Evolutionary conservation across 108 stramenopile genomes (phyloP), one percentile per base, ranked within the genome.

Genomic region (Discostella stelligeroides): DNA sequence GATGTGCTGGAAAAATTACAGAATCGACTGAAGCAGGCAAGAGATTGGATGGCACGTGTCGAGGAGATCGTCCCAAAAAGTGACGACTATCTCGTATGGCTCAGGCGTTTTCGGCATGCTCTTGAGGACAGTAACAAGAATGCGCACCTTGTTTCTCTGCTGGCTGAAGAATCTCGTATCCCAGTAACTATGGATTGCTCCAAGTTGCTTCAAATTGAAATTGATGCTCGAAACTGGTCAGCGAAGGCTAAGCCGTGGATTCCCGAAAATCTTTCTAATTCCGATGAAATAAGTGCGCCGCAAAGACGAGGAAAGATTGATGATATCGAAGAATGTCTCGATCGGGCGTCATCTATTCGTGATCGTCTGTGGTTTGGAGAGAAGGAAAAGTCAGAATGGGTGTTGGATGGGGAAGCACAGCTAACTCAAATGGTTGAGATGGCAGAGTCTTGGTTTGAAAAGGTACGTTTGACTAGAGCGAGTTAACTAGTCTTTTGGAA

Each of bases 221-320:
- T 92, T 29, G 91, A 92, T 67, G 91, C 87, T 8, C 81, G 78
- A 17, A 85, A 84, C 59, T 92, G 91, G 91, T 69, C 75, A 11
- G 40, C 62, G n/a, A 89, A 88, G 57, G 84, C 85, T 10, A 80
- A 62, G 61, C 83, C 82, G 29, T 92, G 91, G 91, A 80, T 87
- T 60, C 77, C 77, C 7, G 70, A 84, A 37, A 72, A 60, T 34
- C 43, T 63, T 21, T 37, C 73, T 34, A 64, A 42, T 30, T 50
- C 67, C 13, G 67, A 54, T 42, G 80, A 78, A 7, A 70, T 63
- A 41, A 28, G 43, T 25, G 40, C 60, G 40, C 78, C 46, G 14
- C 71, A 63, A 46, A 86, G 81, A 66, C 84, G 76, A 54, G 88
- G 85, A 50, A 92, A 92, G 67, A 60, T 92, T 50, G 85, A 87